Evolutionary conservation across 805 yeast species (phyloP).

Genomic region (Torulaspora maleeae): DNA sequence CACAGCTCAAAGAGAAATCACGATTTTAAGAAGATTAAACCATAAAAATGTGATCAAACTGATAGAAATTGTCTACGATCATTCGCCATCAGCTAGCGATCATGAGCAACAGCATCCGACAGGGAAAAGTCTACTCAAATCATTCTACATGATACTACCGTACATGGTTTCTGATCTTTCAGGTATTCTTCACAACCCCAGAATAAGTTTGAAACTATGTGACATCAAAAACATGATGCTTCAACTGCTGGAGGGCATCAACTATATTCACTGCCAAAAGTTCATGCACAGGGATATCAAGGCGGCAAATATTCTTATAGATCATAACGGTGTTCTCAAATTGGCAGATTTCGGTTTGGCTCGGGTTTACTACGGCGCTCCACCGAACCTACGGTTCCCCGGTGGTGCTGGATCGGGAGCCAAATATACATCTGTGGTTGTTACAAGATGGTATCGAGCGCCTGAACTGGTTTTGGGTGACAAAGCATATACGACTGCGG

Average conservation of each 20-base stretch:
- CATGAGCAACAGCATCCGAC: slow-evolving; percentile 12
- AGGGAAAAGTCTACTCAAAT: slow-evolving; percentile 18
- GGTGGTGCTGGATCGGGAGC: slow-evolving; percentile 43
- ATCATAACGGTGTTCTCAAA: slow-evolving; percentile 69
- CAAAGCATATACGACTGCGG: slow-evolving; percentile 82
- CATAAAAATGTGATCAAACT: slow-evolving; percentile 73
- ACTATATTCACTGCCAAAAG: slow-evolving; percentile 60
- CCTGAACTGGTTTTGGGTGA: slow-evolving; percentile 90
- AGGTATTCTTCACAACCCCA: slow-evolving; percentile 80
- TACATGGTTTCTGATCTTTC: slow-evolving; percentile 90
- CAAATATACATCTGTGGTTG: slow-evolving; percentile 66
- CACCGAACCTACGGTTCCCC: slow-evolving; percentile 46
- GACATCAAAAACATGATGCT: slow-evolving; percentile 79
- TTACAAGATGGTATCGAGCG: slow-evolving; percentile 96
- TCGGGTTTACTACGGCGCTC: slow-evolving; percentile 58
- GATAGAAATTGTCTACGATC: slow-evolving; percentile 69
- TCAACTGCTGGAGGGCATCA: slow-evolving; percentile 75
- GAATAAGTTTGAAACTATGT: slow-evolving; percentile 51
- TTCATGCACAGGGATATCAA: slow-evolving; percentile 86
- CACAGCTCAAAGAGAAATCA: slow-evolving; percentile 90
- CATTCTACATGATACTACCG: slow-evolving; percentile 83
- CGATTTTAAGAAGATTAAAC: slow-evolving; percentile 63
- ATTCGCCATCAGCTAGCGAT: slow-evolving; percentile 27
- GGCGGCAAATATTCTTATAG: slow-evolving; percentile 89
- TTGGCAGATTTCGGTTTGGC: slow-evolving; percentile 97